Base-by-base conservation (phyloP, 139 green algal species). In the Gonium pectorale region DNA sequence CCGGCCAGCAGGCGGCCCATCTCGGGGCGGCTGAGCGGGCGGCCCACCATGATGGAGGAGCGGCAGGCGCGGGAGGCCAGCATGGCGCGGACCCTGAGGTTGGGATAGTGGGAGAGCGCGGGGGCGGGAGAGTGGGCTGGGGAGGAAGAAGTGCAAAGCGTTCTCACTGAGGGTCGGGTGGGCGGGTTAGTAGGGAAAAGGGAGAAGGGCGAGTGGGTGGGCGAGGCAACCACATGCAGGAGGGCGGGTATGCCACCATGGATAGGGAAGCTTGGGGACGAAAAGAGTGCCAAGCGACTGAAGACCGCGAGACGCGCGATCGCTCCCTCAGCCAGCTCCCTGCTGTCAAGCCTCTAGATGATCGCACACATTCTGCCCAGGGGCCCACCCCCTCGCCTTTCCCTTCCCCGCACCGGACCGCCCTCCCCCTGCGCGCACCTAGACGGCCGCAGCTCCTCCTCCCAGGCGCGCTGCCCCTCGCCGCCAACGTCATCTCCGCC, bases 1-100 rank as follows among this genome's bases (percentile, higher is more conserved):
- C 95, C 89, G 2, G 73, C 51, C 69, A 99, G 46, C 15, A 99
- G 89, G 0, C n/a, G 72, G 13, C 44, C 29, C 96, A 98, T 98
- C 56, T 87, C 83, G 15, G 37, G n/a, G 0, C 37, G 49, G 40
- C 90, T 87, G 37, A 99, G 91, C 2, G 94, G 79, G 26, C 73
- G 89, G n/a, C 97, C 97, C 44, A 99, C 98, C 97, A 99, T 99
- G 86, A 99, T 95, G 27, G 93, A 98, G 29, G 84, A 94, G 44
- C 96, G 94, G 88, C 97, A 99, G 6, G 97, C 97, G 19, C 96
- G 92, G 56, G 91, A 96, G 15, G 97, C 97, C 64, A 99, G 91
- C 94, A 99, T 96, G 38, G 94, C 90, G 9, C 96, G 91, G 51
- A 99, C 94, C 69, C 92, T 96, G 89, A 41, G 49, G 63, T 27